Conservation (phyloP, 2,329 filamentous ascomycete species). For the Dothidotthia symphoricarpi region DNA sequence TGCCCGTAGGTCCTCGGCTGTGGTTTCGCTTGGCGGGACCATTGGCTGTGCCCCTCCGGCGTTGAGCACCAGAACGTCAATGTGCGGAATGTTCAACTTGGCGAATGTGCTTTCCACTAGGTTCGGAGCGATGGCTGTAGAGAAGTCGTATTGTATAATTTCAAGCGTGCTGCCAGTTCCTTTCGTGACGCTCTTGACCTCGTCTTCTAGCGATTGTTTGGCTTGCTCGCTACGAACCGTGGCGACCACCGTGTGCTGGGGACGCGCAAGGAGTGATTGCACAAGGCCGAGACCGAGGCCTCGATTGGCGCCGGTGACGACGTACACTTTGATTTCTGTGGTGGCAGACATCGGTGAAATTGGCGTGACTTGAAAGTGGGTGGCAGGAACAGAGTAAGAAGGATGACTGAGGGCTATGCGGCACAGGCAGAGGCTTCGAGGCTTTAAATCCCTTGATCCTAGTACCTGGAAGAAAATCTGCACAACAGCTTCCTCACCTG, state of each 20-base stretch:
- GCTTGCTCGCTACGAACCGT: conserved; percentile 1
- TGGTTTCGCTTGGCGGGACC: conserved; percentile 1
- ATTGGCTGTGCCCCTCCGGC: conserved; percentile 4
- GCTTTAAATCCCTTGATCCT: too few relatives aligned
- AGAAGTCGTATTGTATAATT: conserved; percentile 5
- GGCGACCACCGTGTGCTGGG: conserved; percentile 2
- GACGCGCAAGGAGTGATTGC: conserved; percentile 1
- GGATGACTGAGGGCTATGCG: too few relatives aligned
- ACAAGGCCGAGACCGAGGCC: conserved; percentile 5
- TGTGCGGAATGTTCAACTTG: conserved; percentile 1
- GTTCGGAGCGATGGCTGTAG: too few relatives aligned
- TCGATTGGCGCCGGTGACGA: conserved; percentile 6
- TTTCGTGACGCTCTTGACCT: conserved; percentile 1
- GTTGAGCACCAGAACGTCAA: conserved; percentile 2
- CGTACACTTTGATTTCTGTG: too few relatives aligned
- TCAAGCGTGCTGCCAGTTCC: conserved; percentile 4
- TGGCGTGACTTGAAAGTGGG: too few relatives aligned
- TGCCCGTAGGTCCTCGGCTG: conserved; percentile 1
- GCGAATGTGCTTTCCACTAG: too few relatives aligned
- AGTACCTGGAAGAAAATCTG: too few relatives aligned
- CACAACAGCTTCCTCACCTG: too few relatives aligned
- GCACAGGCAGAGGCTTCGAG: too few relatives aligned
- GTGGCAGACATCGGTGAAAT: too few relatives aligned
- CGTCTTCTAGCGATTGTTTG: conserved; percentile 1
- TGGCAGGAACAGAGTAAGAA: too few relatives aligned